Evolutionary conservation across 2,329 filamentous ascomycete genomes (phyloP).

Genomic region (Lachnellula cervina): DNA sequence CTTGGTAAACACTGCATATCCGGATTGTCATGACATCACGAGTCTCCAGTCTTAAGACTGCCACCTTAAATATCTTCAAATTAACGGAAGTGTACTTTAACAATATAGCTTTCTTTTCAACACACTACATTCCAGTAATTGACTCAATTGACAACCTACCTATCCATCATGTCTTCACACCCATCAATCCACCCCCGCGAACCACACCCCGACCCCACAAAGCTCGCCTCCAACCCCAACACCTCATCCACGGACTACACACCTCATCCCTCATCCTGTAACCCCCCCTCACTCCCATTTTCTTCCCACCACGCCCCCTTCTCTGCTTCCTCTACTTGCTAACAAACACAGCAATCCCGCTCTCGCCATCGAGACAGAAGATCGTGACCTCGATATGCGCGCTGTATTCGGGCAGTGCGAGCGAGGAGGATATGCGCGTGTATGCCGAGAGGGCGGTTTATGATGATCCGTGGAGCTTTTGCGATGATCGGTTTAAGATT

Average conservation of each 20-base stretch:
- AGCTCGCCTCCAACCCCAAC: constrained; percentile 3
- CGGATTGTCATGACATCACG: too few relatives aligned
- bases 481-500: constrained; percentile 46
- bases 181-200: not conserved
- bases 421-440: constrained; percentile 44
- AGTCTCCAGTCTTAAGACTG: too few relatives aligned
- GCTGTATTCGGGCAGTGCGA: constrained; percentile 43
- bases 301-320: not conserved
- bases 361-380: constrained; percentile 33
- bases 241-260: constrained; percentile 36
- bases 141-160: not conserved
- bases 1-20: too few relatives aligned
- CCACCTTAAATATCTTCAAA: too few relatives aligned
- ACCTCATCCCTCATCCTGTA: constrained; percentile 33
- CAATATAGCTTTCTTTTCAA: too few relatives aligned
- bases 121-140: not conserved
- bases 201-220: constrained; percentile 7
- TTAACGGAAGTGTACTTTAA: too few relatives aligned
- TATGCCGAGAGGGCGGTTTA: constrained; percentile 43
- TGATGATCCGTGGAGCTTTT: constrained; percentile 45
- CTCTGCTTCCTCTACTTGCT: not conserved
- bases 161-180: not conserved
- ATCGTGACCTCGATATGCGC: constrained; percentile 40
- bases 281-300: not conserved
- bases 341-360: constrained; percentile 17